These are phyloP conservation scores for Drechslerella stenobrocha DNA, from an alignment of 2,329 filamentous ascomycete genomes.

Conservation along the genomic window DNA sequence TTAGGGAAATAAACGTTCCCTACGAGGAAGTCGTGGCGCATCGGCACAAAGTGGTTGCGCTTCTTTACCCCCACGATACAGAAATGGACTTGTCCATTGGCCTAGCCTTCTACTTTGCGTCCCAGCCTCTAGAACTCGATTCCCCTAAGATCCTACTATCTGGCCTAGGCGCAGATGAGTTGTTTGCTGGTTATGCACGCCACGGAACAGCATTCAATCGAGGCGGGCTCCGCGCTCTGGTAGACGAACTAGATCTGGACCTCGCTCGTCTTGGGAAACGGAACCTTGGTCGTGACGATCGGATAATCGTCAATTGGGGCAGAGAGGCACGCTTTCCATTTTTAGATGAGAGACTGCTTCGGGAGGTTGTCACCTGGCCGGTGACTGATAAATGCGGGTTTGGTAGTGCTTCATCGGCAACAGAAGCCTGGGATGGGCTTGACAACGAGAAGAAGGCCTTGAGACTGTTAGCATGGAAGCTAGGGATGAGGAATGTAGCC, in stretches of 20 bases:
- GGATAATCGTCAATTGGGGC: slow-evolving; percentile 85
- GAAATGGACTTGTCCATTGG: slow-evolving; percentile 99
- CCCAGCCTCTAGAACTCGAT: slow-evolving; percentile 65
- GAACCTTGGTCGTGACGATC: slow-evolving; percentile 93
- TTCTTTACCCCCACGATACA: slow-evolving; percentile 92
- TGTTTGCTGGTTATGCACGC: slow-evolving; percentile 89
- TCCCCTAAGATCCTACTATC: slow-evolving; percentile 76
- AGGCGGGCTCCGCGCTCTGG: slow-evolving; percentile 69
- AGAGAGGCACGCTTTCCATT: slow-evolving; percentile 88
- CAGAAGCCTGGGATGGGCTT: slow-evolving; percentile 51
- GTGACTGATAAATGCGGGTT: slow-evolving; percentile 91
- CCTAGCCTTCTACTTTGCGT: slow-evolving; percentile 90
- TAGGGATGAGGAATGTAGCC: slow-evolving; percentile 73
- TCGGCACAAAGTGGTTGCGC: slow-evolving; percentile 68
- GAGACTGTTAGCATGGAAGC: slow-evolving; percentile 71
- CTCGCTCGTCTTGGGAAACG: slow-evolving; percentile 82
- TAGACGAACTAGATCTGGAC: slow-evolving; percentile 82
- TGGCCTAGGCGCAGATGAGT: slow-evolving; percentile 90
- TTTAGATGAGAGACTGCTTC: slow-evolving; percentile 83
- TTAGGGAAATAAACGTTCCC: slow-evolving; percentile 79
- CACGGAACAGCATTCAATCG: slow-evolving; percentile 75
- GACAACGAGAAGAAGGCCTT: slow-evolving; percentile 72
- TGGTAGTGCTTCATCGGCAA: slow-evolving; percentile 56
- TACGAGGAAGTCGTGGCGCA: slow-evolving; percentile 74
- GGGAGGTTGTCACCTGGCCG: slow-evolving; percentile 72